Evolutionary conservation across 1,139 yeast species (phyloP), one percentile per base, ranked within the genome.

Genomic region (Eremothecium cymbalariae): DNA sequence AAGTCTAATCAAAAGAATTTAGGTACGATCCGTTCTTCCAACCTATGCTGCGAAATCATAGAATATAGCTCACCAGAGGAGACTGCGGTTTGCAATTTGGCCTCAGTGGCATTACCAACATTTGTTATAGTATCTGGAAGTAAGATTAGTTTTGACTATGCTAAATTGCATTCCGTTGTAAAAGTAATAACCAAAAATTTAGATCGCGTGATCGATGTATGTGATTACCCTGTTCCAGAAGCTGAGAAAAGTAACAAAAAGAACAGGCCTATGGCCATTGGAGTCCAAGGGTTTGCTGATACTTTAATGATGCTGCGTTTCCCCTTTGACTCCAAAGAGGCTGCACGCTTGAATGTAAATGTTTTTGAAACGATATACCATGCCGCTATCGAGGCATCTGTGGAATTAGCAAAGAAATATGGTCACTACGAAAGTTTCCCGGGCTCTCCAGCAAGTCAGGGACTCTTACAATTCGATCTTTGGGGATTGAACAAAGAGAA

Each of bases 211-310:
- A 84, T 85, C 42, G 94, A 85, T 60, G 68, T 75, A 37, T 80
- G 84, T 51, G 70, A 62, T 53, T 85, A 85, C 58, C 95, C 95
- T 2, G 76, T 83, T 15, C 72, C 70, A 33, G 77, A 76, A 46
- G 84, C 95, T 3, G 63, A 67, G 47, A 50, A 50, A 22, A 78
- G 93, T 37, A 85, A 85, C 61, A 64, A 72, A 64, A 73, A 71
- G 47, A 79, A 85, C 58, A 67, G 95, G 46, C 95, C 95, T 18
- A 75, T 85, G 48, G 94, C 95, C 4, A 64, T 85, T 32, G 95
- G 95, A 43, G 94, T 85, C 4, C 94, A 85, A 58, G 95, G 95
- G 30, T 65, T 85, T 32, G 94, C 95, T 16, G 95, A 85, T 53
- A 65, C 82, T 3, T 84, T 83, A 56, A 68, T 81, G 66, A 67